Base-by-base conservation (phyloP, 768 basidiomycete genomes). In the Phanerochaete sordida region DNA sequence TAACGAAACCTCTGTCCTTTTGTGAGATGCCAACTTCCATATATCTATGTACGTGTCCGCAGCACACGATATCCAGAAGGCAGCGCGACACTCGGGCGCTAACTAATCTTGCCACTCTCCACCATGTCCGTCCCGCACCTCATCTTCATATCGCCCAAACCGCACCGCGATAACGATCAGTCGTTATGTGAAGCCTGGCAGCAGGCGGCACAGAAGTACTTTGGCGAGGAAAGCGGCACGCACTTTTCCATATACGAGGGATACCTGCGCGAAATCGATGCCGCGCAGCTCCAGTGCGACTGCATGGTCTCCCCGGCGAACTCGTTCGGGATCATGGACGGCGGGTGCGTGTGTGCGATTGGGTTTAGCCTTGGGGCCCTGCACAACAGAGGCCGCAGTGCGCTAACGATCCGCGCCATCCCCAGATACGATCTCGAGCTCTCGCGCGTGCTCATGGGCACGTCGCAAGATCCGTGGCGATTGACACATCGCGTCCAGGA, bases 311-410 rank as follows among this genome's bases (percentile, higher is more conserved):
- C 65, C 2, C 65, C 65, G 2, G 65, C 65, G 33, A 66, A 66
- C 54, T 49, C 62, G n/a, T 66, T 66, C 51, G 65, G 65, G 24
- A 60, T 66, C 23, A 66, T 66, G 65, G 65, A 66, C 43, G 63
- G 65, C 15, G 65, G 65, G 62, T 66, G 48, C 27, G 63, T 47
- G 26, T n/a, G n/a, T n/a, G n/a, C 15, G 28, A 11, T 30, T 23
- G 28, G 13, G 16, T 27, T 11, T 27, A 9, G 3, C 19, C 4
- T 12, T 23, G n/a, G n/a, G 2, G 37, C 16, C 21, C 49, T 5
- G 7, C 15, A 47, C 7, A 19, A 24, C 26, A 3, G 24, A 7
- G 13, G 23, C 16, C 23, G 7, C 12, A 8, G n/a, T 9, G 23
- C 19, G 21, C 16, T n/a, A 26, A 19, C 27, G 15, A 11, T 27